Evolutionary conservation across 257 asterid species (phyloP).

Genomic region (Phtheirospermum japonicum): DNA sequence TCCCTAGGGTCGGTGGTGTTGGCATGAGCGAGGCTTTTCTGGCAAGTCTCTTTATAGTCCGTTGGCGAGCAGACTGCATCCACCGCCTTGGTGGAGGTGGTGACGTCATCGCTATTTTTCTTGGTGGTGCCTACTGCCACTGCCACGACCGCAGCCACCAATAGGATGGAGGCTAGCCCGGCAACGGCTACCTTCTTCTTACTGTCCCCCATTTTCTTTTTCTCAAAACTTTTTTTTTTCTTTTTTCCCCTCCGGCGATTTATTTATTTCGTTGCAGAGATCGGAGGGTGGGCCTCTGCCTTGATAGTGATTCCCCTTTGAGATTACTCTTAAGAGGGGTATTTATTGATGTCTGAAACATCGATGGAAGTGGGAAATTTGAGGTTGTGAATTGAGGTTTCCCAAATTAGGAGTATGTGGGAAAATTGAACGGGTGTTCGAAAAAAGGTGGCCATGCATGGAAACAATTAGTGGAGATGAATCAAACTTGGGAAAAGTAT

Average conservation of each 20-base stretch:
- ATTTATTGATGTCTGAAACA: background rate
- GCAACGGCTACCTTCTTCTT: slow-evolving; percentile 37
- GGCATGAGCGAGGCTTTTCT: slow-evolving; percentile 42
- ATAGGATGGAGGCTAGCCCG: slow-evolving; percentile 43
- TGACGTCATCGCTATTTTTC: too few species aligned
- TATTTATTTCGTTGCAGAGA: background rate
- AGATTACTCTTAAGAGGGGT: background rate
- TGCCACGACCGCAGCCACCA: slow-evolving; percentile 52
- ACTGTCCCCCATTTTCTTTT: slow-evolving; percentile 25
- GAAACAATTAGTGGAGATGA: too few species aligned
- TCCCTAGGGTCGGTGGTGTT: slow-evolving; percentile 53
- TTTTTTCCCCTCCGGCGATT: background rate
- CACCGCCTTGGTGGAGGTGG: slow-evolving; percentile 36
- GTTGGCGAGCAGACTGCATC: slow-evolving; percentile 50
- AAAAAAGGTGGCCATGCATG: too few species aligned
- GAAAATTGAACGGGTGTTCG: too few species aligned
- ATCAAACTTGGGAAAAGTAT: too few species aligned
- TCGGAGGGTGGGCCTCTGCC: too few species aligned
- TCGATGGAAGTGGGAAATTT: too few species aligned
- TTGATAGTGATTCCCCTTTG: slow-evolving; percentile 19
- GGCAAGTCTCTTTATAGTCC: slow-evolving; percentile 56
- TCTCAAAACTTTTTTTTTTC: background rate
- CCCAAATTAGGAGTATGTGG: too few species aligned
- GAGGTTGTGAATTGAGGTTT: too few species aligned
- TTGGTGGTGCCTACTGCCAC: too few species aligned